A percentile compares a stretch with the other conserved stretches of the same genome.
Conservation (phyloP, 495 filamentous ascomycete species). For the Trichoderma parareesei region DNA sequence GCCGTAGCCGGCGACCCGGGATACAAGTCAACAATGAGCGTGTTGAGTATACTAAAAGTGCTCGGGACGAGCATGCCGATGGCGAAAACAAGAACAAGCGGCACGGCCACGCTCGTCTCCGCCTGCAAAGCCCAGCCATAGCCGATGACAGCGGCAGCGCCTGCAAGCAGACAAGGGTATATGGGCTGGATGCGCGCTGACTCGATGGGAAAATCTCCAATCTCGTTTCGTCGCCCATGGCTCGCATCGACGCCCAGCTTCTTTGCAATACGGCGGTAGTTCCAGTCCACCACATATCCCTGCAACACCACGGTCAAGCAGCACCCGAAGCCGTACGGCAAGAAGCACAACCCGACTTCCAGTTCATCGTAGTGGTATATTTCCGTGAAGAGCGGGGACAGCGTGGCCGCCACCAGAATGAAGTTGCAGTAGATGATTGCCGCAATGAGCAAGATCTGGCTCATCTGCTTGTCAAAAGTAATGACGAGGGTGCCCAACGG, state of each 20-base stretch:
- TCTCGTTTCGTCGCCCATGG: slow-evolving; percentile 43
- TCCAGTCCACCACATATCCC: slow-evolving; percentile 50
- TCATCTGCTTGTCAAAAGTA: slow-evolving; percentile 54
- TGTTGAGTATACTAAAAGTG: slow-evolving; percentile 43
- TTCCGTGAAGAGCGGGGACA: slow-evolving; percentile 51
- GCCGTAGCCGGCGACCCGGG: slow-evolving; percentile 38
- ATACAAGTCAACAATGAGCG: slow-evolving; percentile 38
- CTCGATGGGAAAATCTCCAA: slow-evolving; percentile 55
- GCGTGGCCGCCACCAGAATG: slow-evolving; percentile 39
- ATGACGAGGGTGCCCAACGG: slow-evolving; percentile 61
- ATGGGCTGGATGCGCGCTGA: slow-evolving; percentile 50
- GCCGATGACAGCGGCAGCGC: slow-evolving; percentile 33
- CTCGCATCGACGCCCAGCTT: slow-evolving; percentile 41
- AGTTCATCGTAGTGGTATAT: slow-evolving; percentile 62
- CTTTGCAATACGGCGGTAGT: slow-evolving; percentile 46
- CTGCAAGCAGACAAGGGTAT: slow-evolving; percentile 37
- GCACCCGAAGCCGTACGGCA: slow-evolving; percentile 58
- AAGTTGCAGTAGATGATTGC: slow-evolving; percentile 45
- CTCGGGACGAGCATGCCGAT: slow-evolving; percentile 46
- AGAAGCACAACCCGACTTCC: slow-evolving; percentile 54
- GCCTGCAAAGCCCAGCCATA: slow-evolving; percentile 52
- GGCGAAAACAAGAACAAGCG: slow-evolving; percentile 48
- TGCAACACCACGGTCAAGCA: slow-evolving; percentile 58
- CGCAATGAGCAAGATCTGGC: slow-evolving; percentile 33
- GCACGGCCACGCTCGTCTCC: slow-evolving; percentile 38